These are phyloP conservation scores for Melaleuca alternifolia DNA, from an alignment of 345 rosid species.

Conservation along the genomic window DNA sequence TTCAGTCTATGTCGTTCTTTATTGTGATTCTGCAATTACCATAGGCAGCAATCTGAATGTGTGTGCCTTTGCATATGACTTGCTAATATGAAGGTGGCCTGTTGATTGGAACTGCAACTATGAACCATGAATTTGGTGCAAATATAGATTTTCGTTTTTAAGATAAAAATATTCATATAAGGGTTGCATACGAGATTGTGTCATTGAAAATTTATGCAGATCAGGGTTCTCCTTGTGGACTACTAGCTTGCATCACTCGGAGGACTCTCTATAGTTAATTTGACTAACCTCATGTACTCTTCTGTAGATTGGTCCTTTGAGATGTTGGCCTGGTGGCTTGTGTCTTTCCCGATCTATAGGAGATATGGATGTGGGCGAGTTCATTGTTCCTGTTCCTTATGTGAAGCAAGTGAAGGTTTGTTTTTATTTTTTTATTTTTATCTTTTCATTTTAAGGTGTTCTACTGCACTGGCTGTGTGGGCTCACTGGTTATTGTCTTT, in stretches of 20 bases:
- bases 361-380: slow-evolving; percentile 93
- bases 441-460: background rate
- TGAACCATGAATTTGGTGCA: background rate
- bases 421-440: background rate
- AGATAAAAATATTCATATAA: background rate
- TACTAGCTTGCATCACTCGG: background rate
- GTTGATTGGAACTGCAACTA: background rate
- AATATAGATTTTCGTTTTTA: background rate
- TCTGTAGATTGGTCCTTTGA: slow-evolving; percentile 83
- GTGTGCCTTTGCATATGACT: background rate
- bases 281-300: background rate
- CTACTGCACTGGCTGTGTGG: background rate
- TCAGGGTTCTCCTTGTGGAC: background rate
- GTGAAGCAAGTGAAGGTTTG: slow-evolving; percentile 99
- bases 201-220: background rate
- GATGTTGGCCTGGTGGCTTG: slow-evolving; percentile 99
- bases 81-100: background rate
- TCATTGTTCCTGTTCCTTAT: slow-evolving; percentile 94
- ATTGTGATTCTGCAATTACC: background rate
- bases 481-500: background rate
- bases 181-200: background rate
- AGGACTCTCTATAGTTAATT: background rate
- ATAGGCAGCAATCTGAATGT: background rate
- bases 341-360: slow-evolving; percentile 99
- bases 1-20: background rate